phyloP scores from a whole-genome alignment of 495 filamentous ascomycete genomes.

The Neurospora sp. region DNA sequence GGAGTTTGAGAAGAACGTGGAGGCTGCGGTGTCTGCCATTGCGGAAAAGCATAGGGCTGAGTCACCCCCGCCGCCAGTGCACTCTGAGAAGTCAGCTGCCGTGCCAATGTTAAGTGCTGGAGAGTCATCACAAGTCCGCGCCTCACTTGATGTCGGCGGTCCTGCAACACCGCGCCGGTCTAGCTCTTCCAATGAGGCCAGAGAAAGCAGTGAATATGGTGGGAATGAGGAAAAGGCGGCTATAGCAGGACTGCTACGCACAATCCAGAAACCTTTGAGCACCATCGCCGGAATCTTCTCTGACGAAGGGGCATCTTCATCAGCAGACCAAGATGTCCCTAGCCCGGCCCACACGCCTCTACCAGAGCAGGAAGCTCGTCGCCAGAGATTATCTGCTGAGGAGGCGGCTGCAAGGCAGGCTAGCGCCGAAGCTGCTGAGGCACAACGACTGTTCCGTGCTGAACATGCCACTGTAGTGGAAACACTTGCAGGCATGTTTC shows the following conservation, averaged over 20 bases:
- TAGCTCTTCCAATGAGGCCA: constrained; percentile 32
- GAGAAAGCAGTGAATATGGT: constrained; percentile 20
- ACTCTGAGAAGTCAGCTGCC: constrained; percentile 53
- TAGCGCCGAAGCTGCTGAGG: constrained; percentile 84
- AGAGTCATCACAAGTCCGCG: constrained; percentile 24
- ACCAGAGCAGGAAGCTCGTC: constrained; percentile 33
- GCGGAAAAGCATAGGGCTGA: constrained; percentile 69
- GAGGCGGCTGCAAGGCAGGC: constrained; percentile 92
- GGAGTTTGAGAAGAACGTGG: constrained; percentile 91
- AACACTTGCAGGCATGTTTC: constrained; percentile 87
- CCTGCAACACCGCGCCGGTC: constrained; percentile 29
- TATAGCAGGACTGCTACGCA: constrained; percentile 75
- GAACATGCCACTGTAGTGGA: constrained; percentile 91
- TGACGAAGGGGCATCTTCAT: constrained; percentile 48
- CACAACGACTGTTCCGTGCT: constrained; percentile 67
- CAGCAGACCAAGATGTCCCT: constrained; percentile 27
- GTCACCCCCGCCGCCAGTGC: constrained; percentile 31
- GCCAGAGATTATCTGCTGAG: constrained; percentile 53
- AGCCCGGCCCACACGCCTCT: constrained; percentile 50
- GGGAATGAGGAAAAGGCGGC: constrained; percentile 63
- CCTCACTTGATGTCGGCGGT: constrained; percentile 36
- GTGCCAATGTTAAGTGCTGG: constrained; percentile 27
- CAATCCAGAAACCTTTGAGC: constrained; percentile 83
- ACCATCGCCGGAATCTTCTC: constrained; percentile 97
- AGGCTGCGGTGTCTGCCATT: constrained; percentile 91